Percentiles rank a stretch among this genome's conserved stretches.
Evolutionary conservation across 345 rosid species (phyloP).

Genomic region (Pelargonium nanum): DNA sequence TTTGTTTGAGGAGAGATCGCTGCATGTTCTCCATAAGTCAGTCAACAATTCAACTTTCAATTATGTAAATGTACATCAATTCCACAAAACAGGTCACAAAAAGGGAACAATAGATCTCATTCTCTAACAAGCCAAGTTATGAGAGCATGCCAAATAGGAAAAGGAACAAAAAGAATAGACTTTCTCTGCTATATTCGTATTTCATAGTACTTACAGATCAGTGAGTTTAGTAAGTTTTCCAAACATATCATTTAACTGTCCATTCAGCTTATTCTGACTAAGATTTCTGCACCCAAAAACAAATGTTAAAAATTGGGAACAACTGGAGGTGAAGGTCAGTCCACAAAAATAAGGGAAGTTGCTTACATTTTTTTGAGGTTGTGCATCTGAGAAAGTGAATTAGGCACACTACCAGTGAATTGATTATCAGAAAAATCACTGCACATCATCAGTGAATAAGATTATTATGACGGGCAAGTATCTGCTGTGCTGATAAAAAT

Average conservation of each 20-base stretch:
- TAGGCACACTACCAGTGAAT: conserved; percentile 73
- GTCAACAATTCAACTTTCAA: background rate
- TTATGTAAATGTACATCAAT: too few species aligned
- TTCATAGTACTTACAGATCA: conserved; percentile 44
- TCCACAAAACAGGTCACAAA: too few species aligned
- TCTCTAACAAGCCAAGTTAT: too few species aligned
- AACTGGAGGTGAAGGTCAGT: conserved; percentile 3
- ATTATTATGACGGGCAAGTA: conserved; percentile 3
- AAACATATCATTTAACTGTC: conserved; percentile 80
- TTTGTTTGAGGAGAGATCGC: conserved; percentile 73
- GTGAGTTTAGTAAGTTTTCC: conserved; percentile 59
- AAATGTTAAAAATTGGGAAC: conserved; percentile 6
- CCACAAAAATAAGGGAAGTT: background rate
- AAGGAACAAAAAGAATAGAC: too few species aligned
- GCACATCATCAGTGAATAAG: conserved; percentile 16
- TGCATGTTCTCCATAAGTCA: conserved; percentile 27
- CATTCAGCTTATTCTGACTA: conserved; percentile 59
- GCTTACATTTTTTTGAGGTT: conserved; percentile 59
- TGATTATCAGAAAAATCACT: conserved; percentile 77
- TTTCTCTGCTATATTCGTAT: too few species aligned
- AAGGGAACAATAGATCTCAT: too few species aligned
- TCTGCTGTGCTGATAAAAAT: too few species aligned
- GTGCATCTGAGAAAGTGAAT: conserved; percentile 74
- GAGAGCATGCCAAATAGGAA: too few species aligned
- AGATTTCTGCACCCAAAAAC: conserved; percentile 40